Evolutionary conservation across 495 filamentous ascomycete genomes (phyloP).

Genomic region (Alectoria sarmentosa): DNA sequence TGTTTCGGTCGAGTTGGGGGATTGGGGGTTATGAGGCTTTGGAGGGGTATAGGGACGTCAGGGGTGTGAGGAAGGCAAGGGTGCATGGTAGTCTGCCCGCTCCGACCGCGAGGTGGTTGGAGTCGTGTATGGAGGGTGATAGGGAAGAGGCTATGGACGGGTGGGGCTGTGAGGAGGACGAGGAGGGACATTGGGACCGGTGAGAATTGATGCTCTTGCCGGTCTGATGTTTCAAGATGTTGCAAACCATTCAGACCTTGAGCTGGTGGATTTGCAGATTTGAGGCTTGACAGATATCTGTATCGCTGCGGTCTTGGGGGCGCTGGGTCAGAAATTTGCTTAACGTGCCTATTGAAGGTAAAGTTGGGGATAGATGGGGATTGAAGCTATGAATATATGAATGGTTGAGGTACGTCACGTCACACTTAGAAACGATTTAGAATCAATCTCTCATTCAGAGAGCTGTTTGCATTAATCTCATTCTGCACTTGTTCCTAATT

Average conservation of each 20-base stretch:
- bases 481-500: too few relatives aligned
- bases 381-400: too few relatives aligned
- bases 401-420: too few relatives aligned
- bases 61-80: conserved; percentile 16
- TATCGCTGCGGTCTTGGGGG: too few relatives aligned
- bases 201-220: neutral
- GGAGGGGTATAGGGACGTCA: conserved; percentile 15
- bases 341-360: too few relatives aligned
- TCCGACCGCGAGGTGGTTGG: conserved; percentile 18
- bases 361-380: too few relatives aligned
- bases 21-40: conserved; percentile 15
- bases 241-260: neutral
- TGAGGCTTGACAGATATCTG: neutral
- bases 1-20: conserved; percentile 20
- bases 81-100: conserved; percentile 17
- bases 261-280: neutral
- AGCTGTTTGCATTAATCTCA: too few relatives aligned
- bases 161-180: neutral
- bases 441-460: too few relatives aligned
- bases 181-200: neutral
- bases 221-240: neutral
- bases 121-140: conserved; percentile 11
- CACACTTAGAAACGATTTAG: too few relatives aligned
- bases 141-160: neutral
- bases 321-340: neutral